Evolutionary conservation across 768 basidiomycete genomes (phyloP), one percentile per base, ranked within the genome.

Genomic region (Boletus insuetus): DNA sequence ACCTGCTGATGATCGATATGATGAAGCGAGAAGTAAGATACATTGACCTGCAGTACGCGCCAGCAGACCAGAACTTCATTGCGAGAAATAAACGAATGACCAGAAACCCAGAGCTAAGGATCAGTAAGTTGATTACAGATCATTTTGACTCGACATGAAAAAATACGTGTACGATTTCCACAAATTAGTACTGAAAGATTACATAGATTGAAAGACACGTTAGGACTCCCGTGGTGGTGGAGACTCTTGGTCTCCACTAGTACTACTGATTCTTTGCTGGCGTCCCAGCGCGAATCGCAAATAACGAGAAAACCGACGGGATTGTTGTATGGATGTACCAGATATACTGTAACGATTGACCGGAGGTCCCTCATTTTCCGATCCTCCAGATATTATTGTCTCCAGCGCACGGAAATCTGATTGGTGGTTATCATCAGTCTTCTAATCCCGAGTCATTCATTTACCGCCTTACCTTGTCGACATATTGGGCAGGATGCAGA

Each of bases 401-500:
- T 85, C 82, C 49, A 86, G 72, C 9, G 84, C 80, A 53, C 78
- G 74, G 59, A 86, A 86, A 64, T 86, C 85, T 83, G 56, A 34
- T 20, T 22, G 32, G 43, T 11, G 41, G 8, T 45, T 35, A 31
- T 26, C 35, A 56, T 53, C 17, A 59, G 34, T 13, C 46, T 26
- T 35, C 10, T 16, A 37, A 38, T 44, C 24, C 10, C 31, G 31
- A 52, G 10, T 14, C 4, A 19, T 16, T 50, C 11, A 12, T 34
- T 51, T 14, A 17, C 20, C 16, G 17, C 66, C 79, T 46, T 61
- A 92, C 92, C 93, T 73, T 94, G 88, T 62, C 95, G 81, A 70
- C 95, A 97, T 29, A 97, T 81, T 6, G 95, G 95, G 72, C 96
- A 97, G 32, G 90, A 88, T 54, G 87, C 87, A 1, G 94, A 94